Conservation (phyloP, 1,139 yeast genomes). For the Nakaseomyces uthaithaninus region DNA sequence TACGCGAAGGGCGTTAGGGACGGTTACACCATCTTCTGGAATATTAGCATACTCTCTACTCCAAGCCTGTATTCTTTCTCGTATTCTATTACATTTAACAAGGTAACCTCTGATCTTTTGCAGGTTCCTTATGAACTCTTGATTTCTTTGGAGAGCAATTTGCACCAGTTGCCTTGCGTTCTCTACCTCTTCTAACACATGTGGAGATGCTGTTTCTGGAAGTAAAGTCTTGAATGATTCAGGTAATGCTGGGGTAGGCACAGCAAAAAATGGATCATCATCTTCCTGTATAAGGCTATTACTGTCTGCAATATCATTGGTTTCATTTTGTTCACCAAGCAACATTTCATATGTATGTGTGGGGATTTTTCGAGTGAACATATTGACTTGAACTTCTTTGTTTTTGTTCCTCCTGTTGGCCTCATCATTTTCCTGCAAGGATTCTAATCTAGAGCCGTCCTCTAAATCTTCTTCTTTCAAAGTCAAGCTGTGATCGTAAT, state of each 20-base stretch:
- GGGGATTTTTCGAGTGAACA: slow-evolving; percentile 6
- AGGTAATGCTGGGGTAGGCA: slow-evolving; percentile 36
- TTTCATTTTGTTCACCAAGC: background rate
- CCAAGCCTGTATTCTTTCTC: slow-evolving; percentile 66
- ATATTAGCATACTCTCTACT: slow-evolving; percentile 79
- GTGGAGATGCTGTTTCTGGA: slow-evolving; percentile 39
- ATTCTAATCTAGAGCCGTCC: slow-evolving; percentile 15
- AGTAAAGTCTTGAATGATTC: slow-evolving; percentile 8
- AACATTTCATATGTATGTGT: slow-evolving; percentile 4
- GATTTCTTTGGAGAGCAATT: slow-evolving; percentile 75
- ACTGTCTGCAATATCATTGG: slow-evolving; percentile 11
- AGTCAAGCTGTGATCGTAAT: slow-evolving; percentile 53
- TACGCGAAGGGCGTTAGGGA: slow-evolving; percentile 30
- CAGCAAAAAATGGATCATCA: slow-evolving; percentile 56
- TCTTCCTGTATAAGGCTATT: slow-evolving; percentile 26
- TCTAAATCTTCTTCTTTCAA: slow-evolving; percentile 24
- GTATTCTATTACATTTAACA: slow-evolving; percentile 68
- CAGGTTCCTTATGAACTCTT: slow-evolving; percentile 78
- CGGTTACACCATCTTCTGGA: slow-evolving; percentile 37
- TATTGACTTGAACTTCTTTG: slow-evolving; percentile 3
- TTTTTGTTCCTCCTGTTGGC: background rate
- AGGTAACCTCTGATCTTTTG: slow-evolving; percentile 63
- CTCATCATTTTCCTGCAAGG: background rate
- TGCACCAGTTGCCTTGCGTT: slow-evolving; percentile 60
- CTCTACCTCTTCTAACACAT: slow-evolving; percentile 48